These are phyloP conservation scores for Tardiomyces blankii DNA, from an alignment of 1,139 yeast genomes.

Conservation along the genomic window DNA sequence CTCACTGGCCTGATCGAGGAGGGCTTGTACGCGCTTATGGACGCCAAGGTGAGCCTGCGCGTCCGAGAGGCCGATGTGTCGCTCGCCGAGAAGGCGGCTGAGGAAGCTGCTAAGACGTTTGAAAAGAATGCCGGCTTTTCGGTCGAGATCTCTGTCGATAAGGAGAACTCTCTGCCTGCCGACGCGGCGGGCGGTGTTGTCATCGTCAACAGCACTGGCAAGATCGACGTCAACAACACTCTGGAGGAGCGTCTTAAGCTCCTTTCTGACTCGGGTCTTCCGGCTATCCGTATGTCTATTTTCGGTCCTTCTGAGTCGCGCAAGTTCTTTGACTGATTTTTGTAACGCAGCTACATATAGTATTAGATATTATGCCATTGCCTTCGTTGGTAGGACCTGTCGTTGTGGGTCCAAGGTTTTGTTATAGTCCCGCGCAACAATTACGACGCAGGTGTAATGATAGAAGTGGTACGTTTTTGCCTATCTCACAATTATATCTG, in stretches of 20 bases:
- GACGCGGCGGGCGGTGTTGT: conserved; percentile 79
- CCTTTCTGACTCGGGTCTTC: conserved; percentile 75
- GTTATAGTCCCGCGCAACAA: neutral
- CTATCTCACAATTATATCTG: no score
- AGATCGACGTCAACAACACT: conserved; percentile 85
- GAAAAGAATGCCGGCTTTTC: conserved; percentile 34
- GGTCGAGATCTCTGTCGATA: conserved; percentile 36
- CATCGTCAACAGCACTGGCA: conserved; percentile 58
- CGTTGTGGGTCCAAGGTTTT: neutral
- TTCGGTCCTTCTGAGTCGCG: conserved; percentile 83
- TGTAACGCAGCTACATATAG: conserved; percentile 1
- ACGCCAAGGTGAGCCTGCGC: conserved; percentile 48
- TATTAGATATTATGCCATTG: neutral
- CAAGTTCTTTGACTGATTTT: conserved; percentile 70
- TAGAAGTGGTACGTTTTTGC: no score
- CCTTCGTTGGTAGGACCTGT: neutral
- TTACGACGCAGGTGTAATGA: no score
- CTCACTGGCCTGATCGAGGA: conserved; percentile 76
- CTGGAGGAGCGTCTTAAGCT: conserved; percentile 86
- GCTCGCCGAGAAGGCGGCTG: conserved; percentile 51
- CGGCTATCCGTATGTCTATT: conserved; percentile 82
- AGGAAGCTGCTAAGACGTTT: conserved; percentile 52
- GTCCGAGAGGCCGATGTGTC: conserved; percentile 62
- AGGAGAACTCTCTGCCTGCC: conserved; percentile 42
- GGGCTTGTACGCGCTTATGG: conserved; percentile 66